phyloP scores from a whole-genome alignment of 176 grass and related monocot species.

The Dactylis glomerata region DNA sequence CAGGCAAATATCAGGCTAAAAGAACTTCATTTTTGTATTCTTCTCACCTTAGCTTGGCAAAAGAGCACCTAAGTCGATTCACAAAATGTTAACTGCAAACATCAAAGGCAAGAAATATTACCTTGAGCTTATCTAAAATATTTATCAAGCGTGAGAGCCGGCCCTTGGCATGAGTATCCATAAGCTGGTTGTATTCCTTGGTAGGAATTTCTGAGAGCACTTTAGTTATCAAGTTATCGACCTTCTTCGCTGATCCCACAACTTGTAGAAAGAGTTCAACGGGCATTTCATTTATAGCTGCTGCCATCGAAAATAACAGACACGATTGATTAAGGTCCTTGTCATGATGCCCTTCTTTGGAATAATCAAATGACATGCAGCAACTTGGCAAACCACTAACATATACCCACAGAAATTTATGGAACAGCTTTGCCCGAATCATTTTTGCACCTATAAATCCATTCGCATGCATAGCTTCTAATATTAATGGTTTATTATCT shows the following conservation, averaged over 20 bases:
- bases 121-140: conserved; percentile 88
- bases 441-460: conserved; percentile 90
- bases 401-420: conserved; percentile 86
- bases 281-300: conserved; percentile 81
- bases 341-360: conserved; percentile 33
- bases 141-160: conserved; percentile 77
- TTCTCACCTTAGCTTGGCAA: not conserved
- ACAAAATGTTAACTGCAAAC: conserved; percentile 2
- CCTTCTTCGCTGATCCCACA: conserved; percentile 88
- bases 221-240: conserved; percentile 73
- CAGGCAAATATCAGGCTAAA: conserved; percentile 6
- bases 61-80: not conserved
- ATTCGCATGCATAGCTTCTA: conserved; percentile 83
- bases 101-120: conserved; percentile 21
- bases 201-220: conserved; percentile 72
- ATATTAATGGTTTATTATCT: conserved; percentile 57
- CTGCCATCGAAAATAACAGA: conserved; percentile 70
- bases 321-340: conserved; percentile 46
- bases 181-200: conserved; percentile 67
- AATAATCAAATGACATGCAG: conserved; percentile 35
- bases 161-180: conserved; percentile 63
- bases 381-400: conserved; percentile 61
- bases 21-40: not conserved
- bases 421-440: conserved; percentile 83
- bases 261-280: conserved; percentile 93